Base-by-base conservation (phyloP, 2,329 filamentous ascomycete species). In the Helminthosporium solani region DNA sequence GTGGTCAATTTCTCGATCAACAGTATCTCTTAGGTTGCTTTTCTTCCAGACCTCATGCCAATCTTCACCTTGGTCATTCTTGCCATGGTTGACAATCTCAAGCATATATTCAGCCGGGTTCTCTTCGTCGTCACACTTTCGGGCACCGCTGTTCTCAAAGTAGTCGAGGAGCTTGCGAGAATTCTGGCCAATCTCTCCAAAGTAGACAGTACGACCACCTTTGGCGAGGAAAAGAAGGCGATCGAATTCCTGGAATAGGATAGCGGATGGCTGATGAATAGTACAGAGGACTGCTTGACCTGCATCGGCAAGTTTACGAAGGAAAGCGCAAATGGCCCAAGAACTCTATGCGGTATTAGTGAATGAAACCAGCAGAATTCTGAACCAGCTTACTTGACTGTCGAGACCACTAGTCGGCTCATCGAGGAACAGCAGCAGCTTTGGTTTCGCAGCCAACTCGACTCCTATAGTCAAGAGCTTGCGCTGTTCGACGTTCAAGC, bases 211-310 rank as follows among this genome's bases (percentile, higher is more conserved):
- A 63, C 76, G 81, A 42, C 88, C 88, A 39, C 87, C 87, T 63
- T 82, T 85, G n/a, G 84, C 83, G 7, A 92, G 75, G 71, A 92
- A 87, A 16, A 92, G 77, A 3, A 94, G 78, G 38, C 86, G 80
- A 60, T 92, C 87, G 64, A 94, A 96, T 44, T 88, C 84, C 68
- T 95, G 88, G 76, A 96, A 95, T 23, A 96, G 78, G 77, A 94
- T 88, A 20, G 90, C 90, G 3, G 89, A 95, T 8, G 91, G 91
- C 70, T 96, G 91, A 69, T 96, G 91, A 50, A 96, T 95, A 0
- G 91, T 96, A 73, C 90, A 95, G 7, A 96, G 81, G 67, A 96
- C 87, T 38, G 91, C 90, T 48, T 66, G 63, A 14, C 91, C 91
- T 50, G 83, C 86, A 66, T 91, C 86, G 54, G 89, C 88, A 16